Base-by-base conservation (phyloP, 2,329 filamentous ascomycete genomes). In the Juglanconis sp. region DNA sequence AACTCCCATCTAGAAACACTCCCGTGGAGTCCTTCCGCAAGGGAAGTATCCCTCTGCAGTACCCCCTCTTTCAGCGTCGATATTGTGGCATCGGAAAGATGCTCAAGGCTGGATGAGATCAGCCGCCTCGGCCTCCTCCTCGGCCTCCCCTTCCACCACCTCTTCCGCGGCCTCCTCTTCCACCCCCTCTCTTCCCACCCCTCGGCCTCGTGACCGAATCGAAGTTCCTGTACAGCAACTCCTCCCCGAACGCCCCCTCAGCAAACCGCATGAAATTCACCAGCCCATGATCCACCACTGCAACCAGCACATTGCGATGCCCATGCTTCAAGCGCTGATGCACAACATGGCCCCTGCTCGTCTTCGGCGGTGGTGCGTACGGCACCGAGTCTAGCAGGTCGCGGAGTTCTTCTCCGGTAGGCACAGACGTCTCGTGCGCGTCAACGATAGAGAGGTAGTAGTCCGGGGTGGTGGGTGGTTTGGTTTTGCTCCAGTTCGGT, bases 251-350 rank as follows among this genome's bases (percentile, higher is more conserved):
- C 1, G 87, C 88, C 10, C 87, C 87, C 77, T 98, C 92, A 1
- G 84, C 86, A 61, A 97, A 81, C 31, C 90, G 80, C 68, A 97
- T 79, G 71, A 94, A 98, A 72, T 94, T 98, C 50, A 93, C 89
- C 30, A 98, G 82, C 0, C 95, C 95, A 64, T 92, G 85, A 71
- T 98, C 95, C 38, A 97, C 92, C 2, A 98, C 84, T 0, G 93
- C 95, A 31, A 99, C 72, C 38, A 97, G 79, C 36, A 95, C 90
- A 73, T 91, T 95, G 65, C 91, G 84, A 72, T 89, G 87, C 1
- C 92, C 95, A 68, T 96, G 87, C 74, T 92, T 94, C 64, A 98
- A 77, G 61, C 90, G 86, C 68, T 88, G 84, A 70, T 96, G 95
- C 65, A 93, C 74, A 70, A 71, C 78, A 68, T 70, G 84, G 71